Evolutionary conservation across 1,284 basidiomycete species (phyloP), one percentile per base, ranked within the genome.

Genomic region (Inonotus hispidus): DNA sequence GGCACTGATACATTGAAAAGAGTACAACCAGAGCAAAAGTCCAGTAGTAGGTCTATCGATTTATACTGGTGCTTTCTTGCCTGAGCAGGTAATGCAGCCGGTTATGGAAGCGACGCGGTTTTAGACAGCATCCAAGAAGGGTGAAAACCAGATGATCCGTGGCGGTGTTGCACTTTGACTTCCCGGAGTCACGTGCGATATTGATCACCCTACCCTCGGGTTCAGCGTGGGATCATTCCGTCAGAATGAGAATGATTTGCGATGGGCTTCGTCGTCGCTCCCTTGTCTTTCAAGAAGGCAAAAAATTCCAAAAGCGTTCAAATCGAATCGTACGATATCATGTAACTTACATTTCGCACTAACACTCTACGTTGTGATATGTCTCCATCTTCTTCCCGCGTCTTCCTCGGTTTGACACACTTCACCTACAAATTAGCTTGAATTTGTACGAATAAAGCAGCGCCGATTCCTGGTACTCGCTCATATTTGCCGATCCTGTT

Each of bases 381-480:
- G 55, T 56, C 55, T 46, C 14, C 39, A 5, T 16, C 4, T 41
- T 19, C 14, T 43, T 43, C 19, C 5, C 41, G 16, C 41, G 7
- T 43, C 32, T 16, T 27, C 21, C 41, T 23, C 4, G 16, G 14
- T 27, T 35, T 35, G 25, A 32, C 50, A 19, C 13, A 27, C 29
- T 37, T 13, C 50, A 38, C 25, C 50, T 7, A 23, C 53, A 54
- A 54, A 39, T 41, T 54, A 39, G 53, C 35, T n/a, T 54, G 39
- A 8, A 54, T 54, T 54, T 43, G 38, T n/a, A 39, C 39, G 39
- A 54, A 54, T 39, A 3, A n/a, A 43, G 53, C 50, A 53, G 32
- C 27, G 1, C 16, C 41, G 16, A 43, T 43, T 6, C 41, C 41
- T n/a, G 1, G 13, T 39, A n/a, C 4, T 39, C 38, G 38, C n/a